Conservation (phyloP, 2,329 filamentous ascomycete species). For the Ophiocordyceps robertsii region DNA sequence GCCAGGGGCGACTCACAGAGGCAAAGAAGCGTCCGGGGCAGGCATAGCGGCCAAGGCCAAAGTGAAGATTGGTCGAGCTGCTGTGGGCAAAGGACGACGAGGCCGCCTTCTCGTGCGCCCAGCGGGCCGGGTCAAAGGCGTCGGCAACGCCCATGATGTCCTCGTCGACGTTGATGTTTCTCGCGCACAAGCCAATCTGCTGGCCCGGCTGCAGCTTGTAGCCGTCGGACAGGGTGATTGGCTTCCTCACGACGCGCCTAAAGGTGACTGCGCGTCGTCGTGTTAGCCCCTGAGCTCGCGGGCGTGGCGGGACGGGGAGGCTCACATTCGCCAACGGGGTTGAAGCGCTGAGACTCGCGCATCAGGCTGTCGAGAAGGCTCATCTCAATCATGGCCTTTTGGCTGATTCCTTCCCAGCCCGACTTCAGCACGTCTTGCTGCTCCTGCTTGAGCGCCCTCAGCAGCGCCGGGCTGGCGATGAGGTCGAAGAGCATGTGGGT, state of each 20-base stretch:
- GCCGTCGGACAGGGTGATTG: slow-evolving; percentile 5
- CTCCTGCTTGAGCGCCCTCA: slow-evolving; percentile 1
- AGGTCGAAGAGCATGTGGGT: slow-evolving; percentile 8
- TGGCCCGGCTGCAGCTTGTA: slow-evolving; percentile 4
- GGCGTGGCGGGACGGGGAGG: neutral
- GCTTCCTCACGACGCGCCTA: slow-evolving; percentile 4
- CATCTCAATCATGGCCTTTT: slow-evolving; percentile 8
- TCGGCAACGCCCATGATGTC: slow-evolving; percentile 2
- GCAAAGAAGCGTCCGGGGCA: slow-evolving; percentile 9
- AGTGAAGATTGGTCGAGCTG: slow-evolving; percentile 6
- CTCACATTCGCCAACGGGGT: slow-evolving; percentile 7
- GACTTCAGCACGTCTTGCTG: slow-evolving; percentile 2
- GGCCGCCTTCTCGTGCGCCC: slow-evolving; percentile 1
- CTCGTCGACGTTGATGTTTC: slow-evolving; percentile 3
- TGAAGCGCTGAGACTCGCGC: slow-evolving; percentile 8
- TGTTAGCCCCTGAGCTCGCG: neutral
- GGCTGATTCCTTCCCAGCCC: slow-evolving; percentile 3
- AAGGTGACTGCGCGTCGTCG: slow-evolving; percentile 3
- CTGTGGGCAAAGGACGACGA: slow-evolving; percentile 4
- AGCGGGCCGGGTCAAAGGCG: slow-evolving; percentile 3
- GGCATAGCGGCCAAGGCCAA: slow-evolving; percentile 7
- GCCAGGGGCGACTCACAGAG: slow-evolving; percentile 1
- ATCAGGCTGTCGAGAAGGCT: slow-evolving; percentile 9
- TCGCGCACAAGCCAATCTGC: slow-evolving; percentile 5
- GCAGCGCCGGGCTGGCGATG: slow-evolving; percentile 1